Evolutionary conservation across 371 early-diverging fungal species (phyloP), one percentile per base, ranked within the genome.

Genomic region (Lichtheimia hyalospora): DNA sequence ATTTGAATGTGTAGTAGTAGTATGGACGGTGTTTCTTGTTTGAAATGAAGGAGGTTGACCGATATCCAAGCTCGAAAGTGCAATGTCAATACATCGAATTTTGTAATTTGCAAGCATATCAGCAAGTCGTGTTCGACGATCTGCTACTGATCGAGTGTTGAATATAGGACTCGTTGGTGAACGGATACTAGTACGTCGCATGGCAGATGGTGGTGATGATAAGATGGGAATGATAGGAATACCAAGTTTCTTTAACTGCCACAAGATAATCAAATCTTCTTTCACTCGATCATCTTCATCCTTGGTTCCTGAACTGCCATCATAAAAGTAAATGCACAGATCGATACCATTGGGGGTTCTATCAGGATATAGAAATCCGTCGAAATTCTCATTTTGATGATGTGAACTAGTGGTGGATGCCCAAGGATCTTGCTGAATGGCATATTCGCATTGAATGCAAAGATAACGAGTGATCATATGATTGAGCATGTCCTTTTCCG

Each of bases 241-340:
- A 5, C 69, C 69, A 13, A 75, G 42, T 14, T 63, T 59, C 52
- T 66, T 63, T 25, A 78, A 44, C 6, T 48, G 60, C 62, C 68
- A 67, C 5, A 78, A 53, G 15, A 71, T 24, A 20, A 51, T n/a
- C 59, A 78, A 46, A 10, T 78, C 75, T 7, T 68, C 41, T 13
- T 62, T 49, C 4, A 55, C 39, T 34, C 59, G n/a, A 20, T 39
- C 41, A 25, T 54, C 34, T 4, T 16, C 42, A 13, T 43, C 23
- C 4, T 13, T n/a, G 6, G 44, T 25, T 3, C 41, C 53, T 46
- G 62, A 52, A 14, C 54, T 42, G 0, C 67, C 68, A 18, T 70
- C 68, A 67, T 75, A 75, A 25, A 79, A 72, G 61, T 79, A 79
- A 4, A 79, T 69, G 18, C 75, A 72, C 1, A 79, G 61, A 55